Evolutionary conservation across 306 rosid genomes (phyloP).

Genomic region (Glycine soja): DNA sequence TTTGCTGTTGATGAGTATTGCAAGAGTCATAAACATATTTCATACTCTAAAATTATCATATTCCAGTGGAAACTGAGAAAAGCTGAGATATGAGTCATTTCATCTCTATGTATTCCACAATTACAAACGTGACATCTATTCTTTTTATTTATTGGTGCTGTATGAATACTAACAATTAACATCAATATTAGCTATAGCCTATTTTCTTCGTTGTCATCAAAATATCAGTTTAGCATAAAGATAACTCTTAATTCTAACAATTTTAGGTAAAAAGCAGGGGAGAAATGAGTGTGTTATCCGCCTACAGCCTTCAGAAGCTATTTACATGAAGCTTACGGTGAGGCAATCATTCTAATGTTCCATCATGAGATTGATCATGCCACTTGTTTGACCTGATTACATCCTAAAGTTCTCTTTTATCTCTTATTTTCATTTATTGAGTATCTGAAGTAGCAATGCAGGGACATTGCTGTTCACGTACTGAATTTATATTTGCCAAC

Average conservation of each 20-base stretch:
- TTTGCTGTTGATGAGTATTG: too few species aligned
- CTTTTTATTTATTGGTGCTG: slow-evolving; percentile 20
- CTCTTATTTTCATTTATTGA: background rate
- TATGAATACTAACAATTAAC: slow-evolving; percentile 18
- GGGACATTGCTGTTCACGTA: background rate
- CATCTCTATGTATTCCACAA: slow-evolving; percentile 15
- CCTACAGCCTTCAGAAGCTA: slow-evolving; percentile 84
- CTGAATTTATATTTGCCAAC: background rate
- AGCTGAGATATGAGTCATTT: background rate
- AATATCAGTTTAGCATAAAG: slow-evolving; percentile 15
- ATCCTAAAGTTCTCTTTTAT: background rate
- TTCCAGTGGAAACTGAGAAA: background rate
- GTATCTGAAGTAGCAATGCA: background rate
- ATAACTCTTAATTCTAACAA: slow-evolving; percentile 26
- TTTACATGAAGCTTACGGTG: slow-evolving; percentile 92
- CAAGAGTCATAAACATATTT: too few species aligned
- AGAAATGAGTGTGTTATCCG: slow-evolving; percentile 91
- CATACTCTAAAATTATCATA: too few species aligned
- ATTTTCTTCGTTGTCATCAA: slow-evolving; percentile 8
- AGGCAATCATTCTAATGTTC: slow-evolving; percentile 33
- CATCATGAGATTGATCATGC: too few species aligned
- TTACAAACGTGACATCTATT: background rate
- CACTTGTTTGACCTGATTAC: too few species aligned
- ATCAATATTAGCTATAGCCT: slow-evolving; percentile 2
- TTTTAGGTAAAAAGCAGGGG: slow-evolving; percentile 78